Conservation (phyloP, 1,284 basidiomycete species). For the Cystobasidiaceae sp. region DNA sequence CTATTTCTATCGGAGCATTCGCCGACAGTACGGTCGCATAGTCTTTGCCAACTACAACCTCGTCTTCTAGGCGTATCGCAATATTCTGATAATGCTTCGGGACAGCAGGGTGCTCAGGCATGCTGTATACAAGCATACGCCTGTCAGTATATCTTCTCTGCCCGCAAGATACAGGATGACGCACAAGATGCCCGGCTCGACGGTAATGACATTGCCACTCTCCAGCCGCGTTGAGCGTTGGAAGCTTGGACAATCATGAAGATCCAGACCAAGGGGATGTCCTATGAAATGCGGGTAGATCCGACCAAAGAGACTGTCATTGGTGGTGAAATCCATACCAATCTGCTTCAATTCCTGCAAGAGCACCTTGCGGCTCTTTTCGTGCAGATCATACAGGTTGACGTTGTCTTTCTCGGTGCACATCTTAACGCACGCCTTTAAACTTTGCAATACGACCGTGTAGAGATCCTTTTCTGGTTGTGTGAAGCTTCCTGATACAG, state of each 20-base stretch:
- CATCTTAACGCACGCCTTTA: constrained; percentile 62
- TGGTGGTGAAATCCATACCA: constrained; percentile 64
- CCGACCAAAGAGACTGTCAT: constrained; percentile 62
- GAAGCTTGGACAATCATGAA: constrained; percentile 51
- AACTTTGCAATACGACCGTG: constrained; percentile 67
- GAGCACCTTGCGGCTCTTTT: constrained; percentile 65
- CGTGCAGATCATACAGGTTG: constrained; percentile 72
- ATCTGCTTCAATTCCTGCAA: constrained; percentile 70
- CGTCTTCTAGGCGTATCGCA: constrained; percentile 88
- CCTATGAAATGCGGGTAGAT: constrained; percentile 83
- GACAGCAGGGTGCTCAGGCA: constrained; percentile 68
- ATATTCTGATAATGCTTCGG: constrained; percentile 82
- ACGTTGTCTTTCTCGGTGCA: constrained; percentile 58
- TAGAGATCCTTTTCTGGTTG: constrained; percentile 81
- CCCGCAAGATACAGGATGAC: background rate
- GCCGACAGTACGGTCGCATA: constrained; percentile 66
- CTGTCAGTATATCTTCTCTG: constrained; percentile 29
- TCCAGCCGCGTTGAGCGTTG: constrained; percentile 54
- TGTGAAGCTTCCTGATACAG: constrained; percentile 73
- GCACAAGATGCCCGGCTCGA: constrained; percentile 47
- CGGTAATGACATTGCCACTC: constrained; percentile 79
- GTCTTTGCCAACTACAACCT: constrained; percentile 68
- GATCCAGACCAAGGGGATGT: constrained; percentile 60
- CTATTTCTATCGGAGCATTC: constrained; percentile 83
- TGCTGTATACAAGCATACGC: constrained; percentile 52